Conservation (phyloP, 1,284 basidiomycete genomes). For the Ustilago xerochloae region DNA sequence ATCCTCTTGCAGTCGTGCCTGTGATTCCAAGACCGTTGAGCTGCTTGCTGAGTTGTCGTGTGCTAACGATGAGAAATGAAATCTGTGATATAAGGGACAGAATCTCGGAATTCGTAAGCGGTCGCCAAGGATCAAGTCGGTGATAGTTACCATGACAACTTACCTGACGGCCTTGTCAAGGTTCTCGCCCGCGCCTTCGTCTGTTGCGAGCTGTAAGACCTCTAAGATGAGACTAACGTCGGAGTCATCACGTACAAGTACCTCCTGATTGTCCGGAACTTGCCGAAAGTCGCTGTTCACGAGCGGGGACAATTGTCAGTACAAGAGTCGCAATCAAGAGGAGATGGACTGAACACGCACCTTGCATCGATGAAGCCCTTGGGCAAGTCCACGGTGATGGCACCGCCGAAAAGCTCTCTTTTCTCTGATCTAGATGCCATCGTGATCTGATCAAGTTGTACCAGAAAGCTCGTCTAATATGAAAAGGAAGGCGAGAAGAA, state of each 20-base stretch:
- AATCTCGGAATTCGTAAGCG: not conserved
- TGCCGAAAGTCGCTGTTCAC: slow-evolving; percentile 81
- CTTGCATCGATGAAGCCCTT: slow-evolving; percentile 81
- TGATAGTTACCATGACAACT: slow-evolving; percentile 6
- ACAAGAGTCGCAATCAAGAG: not conserved
- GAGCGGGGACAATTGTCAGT: not conserved
- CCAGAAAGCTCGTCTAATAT: too few species aligned
- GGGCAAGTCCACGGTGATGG: slow-evolving; percentile 78
- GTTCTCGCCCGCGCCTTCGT: slow-evolving; percentile 72
- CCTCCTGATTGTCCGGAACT: slow-evolving; percentile 96
- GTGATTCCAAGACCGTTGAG: slow-evolving; percentile 72
- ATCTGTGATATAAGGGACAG: slow-evolving; percentile 71
- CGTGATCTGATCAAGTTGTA: not conserved
- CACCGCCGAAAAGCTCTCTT: slow-evolving; percentile 74
- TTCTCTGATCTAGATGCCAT: slow-evolving; percentile 15
- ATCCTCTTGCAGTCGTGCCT: slow-evolving; percentile 11
- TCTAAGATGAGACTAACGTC: slow-evolving; percentile 86
- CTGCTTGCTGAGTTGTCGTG: slow-evolving; percentile 85
- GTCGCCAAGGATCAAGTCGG: not conserved
- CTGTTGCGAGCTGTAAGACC: slow-evolving; percentile 80
- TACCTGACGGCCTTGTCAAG: slow-evolving; percentile 65
- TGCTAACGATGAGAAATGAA: slow-evolving; percentile 89
- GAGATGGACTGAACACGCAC: slow-evolving; percentile 75
- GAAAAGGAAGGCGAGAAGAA: not conserved
- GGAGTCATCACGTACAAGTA: slow-evolving; percentile 80